phyloP scores from a whole-genome alignment of 768 basidiomycete genomes.

The Stropharia rugosoannulata region DNA sequence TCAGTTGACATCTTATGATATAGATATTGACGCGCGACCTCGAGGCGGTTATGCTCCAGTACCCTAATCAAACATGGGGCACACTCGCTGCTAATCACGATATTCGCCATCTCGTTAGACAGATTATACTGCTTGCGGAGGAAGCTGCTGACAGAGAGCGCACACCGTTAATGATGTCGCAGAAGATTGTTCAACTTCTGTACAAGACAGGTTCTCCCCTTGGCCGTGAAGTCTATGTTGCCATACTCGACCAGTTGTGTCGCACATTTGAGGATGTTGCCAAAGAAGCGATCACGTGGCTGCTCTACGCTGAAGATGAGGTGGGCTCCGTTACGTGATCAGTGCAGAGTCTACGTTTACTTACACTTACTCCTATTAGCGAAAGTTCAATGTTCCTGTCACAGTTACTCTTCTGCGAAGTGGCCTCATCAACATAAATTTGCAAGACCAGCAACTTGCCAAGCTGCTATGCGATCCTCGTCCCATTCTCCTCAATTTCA shows the following conservation, averaged over 20 bases:
- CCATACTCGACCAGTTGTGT: conserved; percentile 86
- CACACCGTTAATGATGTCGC: conserved; percentile 89
- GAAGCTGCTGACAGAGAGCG: conserved; percentile 79
- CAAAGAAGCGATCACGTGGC: conserved; percentile 96
- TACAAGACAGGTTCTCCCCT: conserved; percentile 88
- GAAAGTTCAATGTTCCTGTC: conserved; percentile 95
- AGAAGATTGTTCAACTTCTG: conserved; percentile 93
- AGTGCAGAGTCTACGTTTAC: conserved; percentile 5
- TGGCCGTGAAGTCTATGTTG: conserved; percentile 91
- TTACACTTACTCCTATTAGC: conserved; percentile 42
- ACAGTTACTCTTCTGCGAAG: conserved; percentile 87
- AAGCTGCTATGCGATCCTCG: conserved; percentile 81
- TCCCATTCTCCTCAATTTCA: conserved; percentile 75
- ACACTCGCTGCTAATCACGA: conserved; percentile 82
- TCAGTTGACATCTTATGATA: conserved; percentile 6
- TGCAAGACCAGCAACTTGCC: conserved; percentile 90
- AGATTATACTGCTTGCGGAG: conserved; percentile 79
- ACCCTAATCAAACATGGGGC: conserved; percentile 70
- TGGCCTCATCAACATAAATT: conserved; percentile 69
- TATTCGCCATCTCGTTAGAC: conserved; percentile 79
- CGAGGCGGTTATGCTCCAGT: conserved; percentile 75
- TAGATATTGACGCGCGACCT: conserved; percentile 60
- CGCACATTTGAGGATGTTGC: conserved; percentile 88
- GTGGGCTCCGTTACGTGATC: conserved; percentile 40
- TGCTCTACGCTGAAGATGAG: conserved; percentile 95